Percentiles rank a stretch among this genome's conserved stretches.
phyloP scores from a whole-genome alignment of 176 grass and related monocot genomes.

The Phoenix dactylifera region DNA sequence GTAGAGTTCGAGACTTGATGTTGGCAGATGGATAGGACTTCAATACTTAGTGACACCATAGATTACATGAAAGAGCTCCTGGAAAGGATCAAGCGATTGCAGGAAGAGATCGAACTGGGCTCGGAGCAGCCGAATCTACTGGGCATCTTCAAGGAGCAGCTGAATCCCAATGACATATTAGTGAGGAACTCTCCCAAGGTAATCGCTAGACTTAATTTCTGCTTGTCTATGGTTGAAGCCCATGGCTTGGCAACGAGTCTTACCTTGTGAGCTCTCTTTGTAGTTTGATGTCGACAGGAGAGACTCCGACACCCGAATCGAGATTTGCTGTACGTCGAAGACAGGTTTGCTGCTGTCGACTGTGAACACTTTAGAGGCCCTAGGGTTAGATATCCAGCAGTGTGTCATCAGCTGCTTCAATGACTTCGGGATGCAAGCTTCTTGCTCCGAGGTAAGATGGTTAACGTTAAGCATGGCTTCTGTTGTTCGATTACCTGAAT shows the following conservation, averaged over 20 bases:
- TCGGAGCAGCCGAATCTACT: constrained; percentile 32
- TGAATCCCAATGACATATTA: constrained; percentile 64
- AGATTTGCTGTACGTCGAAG: constrained; percentile 84
- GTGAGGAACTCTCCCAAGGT: constrained; percentile 80
- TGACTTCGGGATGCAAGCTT: constrained; percentile 95
- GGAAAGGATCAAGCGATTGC: constrained; percentile 71
- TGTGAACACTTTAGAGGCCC: constrained; percentile 68
- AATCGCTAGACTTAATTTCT: too few species aligned
- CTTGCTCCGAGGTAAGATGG: constrained; percentile 71
- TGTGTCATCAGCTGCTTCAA: constrained; percentile 96
- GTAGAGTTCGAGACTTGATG: not conserved
- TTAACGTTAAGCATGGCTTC: not conserved
- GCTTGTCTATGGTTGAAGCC: too few species aligned
- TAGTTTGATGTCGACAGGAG: constrained; percentile 85
- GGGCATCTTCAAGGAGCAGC: constrained; percentile 62
- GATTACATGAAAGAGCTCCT: constrained; percentile 99
- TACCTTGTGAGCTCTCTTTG: not conserved
- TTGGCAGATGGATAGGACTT: constrained; percentile 85
- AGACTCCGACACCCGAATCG: constrained; percentile 64
- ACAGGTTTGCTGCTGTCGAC: constrained; percentile 82
- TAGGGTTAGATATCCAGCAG: constrained; percentile 93
- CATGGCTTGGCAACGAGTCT: too few species aligned
- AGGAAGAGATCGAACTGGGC: constrained; percentile 46
- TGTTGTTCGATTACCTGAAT: too few species aligned
- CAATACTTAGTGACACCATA: constrained; percentile 92